phyloP scores from a whole-genome alignment of 106 monocot species.

The Gastrodia elata region DNA sequence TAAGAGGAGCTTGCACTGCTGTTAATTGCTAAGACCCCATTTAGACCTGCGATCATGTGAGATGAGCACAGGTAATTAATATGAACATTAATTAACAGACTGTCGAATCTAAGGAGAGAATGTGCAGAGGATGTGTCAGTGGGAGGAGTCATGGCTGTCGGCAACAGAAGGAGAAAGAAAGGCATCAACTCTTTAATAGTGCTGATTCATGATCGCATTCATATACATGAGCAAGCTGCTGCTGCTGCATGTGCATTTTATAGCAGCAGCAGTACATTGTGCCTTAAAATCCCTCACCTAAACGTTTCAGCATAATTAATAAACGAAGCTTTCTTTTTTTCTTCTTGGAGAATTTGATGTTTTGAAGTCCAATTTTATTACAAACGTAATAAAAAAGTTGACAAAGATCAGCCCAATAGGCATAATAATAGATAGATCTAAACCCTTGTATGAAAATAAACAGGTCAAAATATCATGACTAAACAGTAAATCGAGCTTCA shows the following conservation, averaged over 20 bases:
- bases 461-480: no score
- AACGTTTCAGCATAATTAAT: background rate
- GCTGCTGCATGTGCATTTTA: background rate
- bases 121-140: background rate
- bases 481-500: no score
- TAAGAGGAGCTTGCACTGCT: background rate
- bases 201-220: background rate
- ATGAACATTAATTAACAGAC: no score
- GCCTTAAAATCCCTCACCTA: background rate
- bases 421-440: no score
- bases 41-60: background rate
- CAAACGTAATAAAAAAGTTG: no score
- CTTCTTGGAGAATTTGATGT: no score
- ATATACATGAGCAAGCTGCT: background rate
- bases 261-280: background rate
- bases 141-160: background rate
- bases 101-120: background rate
- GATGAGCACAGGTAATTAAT: background rate
- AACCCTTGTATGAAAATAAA: no score
- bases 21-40: background rate
- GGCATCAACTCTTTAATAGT: background rate
- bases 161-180: background rate
- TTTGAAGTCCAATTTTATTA: no score
- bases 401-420: no score
- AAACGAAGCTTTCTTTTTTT: no score